Conservation (phyloP, 2,329 filamentous ascomycete genomes). For the Microdochium paspali region DNA sequence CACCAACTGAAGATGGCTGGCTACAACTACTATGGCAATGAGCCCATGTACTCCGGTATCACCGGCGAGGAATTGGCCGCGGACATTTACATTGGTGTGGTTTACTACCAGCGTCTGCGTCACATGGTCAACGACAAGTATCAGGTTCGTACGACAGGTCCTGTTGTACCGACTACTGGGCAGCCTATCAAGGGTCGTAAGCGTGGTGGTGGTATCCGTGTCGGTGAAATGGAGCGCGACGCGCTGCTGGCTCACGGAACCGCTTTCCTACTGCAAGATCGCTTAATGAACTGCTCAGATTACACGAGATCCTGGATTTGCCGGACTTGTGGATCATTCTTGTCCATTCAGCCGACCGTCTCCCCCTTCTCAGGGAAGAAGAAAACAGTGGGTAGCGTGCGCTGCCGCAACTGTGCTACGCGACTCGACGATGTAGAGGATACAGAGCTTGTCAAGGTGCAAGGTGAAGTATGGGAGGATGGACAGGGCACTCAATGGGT, state of each 20-base stretch:
- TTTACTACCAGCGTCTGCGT: constrained; percentile 94
- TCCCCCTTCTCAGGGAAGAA: constrained; percentile 56
- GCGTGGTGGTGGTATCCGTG: constrained; percentile 95
- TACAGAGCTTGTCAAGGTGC: constrained; percentile 42
- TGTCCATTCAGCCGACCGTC: constrained; percentile 76
- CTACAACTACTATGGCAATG: constrained; percentile 97
- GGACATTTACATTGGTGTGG: constrained; percentile 93
- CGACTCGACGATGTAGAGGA: constrained; percentile 49
- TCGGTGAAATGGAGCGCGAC: constrained; percentile 98
- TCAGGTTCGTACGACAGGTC: constrained; percentile 93
- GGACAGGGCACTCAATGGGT: constrained; percentile 75
- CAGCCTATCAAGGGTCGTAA: constrained; percentile 97
- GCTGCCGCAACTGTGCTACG: constrained; percentile 70
- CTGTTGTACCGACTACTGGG: constrained; percentile 80
- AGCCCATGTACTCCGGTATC: constrained; percentile 97
- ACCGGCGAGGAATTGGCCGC: constrained; percentile 89
- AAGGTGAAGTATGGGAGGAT: constrained; percentile 86
- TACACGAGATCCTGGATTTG: constrained; percentile 87
- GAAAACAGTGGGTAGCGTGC: constrained; percentile 58
- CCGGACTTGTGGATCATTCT: constrained; percentile 78
- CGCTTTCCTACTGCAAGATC: constrained; percentile 88
- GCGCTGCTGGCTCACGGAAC: constrained; percentile 90
- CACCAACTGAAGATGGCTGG: constrained; percentile 91
- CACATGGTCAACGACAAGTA: constrained; percentile 99
- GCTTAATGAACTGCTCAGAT: constrained; percentile 94